These are phyloP conservation scores for Podila minutissima DNA, from an alignment of 192 early-diverging fungal genomes.

Conservation along the genomic window DNA sequence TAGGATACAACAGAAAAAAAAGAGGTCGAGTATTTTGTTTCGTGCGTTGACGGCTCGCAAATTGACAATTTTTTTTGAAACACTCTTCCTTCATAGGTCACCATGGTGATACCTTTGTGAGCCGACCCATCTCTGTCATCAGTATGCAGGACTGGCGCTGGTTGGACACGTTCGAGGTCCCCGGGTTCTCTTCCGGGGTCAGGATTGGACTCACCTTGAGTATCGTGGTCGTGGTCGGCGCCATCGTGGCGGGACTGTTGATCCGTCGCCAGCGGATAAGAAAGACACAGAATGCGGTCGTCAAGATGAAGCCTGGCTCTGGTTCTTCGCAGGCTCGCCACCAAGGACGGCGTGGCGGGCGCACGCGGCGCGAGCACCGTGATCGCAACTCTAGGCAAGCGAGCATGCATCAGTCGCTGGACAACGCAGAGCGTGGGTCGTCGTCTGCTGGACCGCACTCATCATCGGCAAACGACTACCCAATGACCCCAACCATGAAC, in stretches of 20 bases:
- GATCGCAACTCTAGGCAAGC: background rate
- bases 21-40: background rate
- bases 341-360: background rate
- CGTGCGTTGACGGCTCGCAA: too few species aligned
- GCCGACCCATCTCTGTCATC: conserved; percentile 24
- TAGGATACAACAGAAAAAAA: background rate
- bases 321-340: background rate
- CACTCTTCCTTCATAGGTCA: conserved; percentile 6
- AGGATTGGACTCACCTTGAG: conserved; percentile 29
- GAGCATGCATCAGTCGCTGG: background rate
- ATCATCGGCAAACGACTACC: too few species aligned
- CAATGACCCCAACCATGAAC: background rate
- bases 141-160: conserved; percentile 11
- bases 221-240: conserved; percentile 16
- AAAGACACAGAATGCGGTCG: background rate
- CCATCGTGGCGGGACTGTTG: conserved; percentile 27
- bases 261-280: conserved; percentile 19
- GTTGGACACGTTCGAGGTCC: conserved; percentile 4
- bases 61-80: background rate
- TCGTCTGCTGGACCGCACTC: too few species aligned
- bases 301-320: background rate
- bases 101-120: background rate
- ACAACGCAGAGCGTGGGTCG: background rate
- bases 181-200: conserved; percentile 12
- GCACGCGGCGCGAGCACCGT: background rate